phyloP scores from a whole-genome alignment of 2,329 filamentous ascomycete species.

The Ploettnerulaceae sp. region DNA sequence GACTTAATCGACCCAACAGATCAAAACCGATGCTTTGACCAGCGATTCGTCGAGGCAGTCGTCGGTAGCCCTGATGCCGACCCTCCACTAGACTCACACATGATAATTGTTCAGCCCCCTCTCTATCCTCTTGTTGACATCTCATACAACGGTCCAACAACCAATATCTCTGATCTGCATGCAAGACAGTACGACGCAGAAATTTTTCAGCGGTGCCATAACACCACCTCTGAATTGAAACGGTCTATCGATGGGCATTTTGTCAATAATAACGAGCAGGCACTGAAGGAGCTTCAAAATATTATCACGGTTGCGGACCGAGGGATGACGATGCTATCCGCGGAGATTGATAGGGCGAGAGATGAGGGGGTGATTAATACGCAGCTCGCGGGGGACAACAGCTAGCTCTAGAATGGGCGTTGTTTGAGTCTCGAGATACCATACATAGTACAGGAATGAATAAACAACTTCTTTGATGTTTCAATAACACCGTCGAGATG shows the following conservation, averaged over 20 bases:
- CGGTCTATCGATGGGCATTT: slow-evolving; percentile 32
- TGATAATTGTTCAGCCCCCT: not conserved
- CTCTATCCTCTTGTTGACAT: not conserved
- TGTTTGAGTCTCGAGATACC: not conserved
- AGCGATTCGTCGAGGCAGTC: slow-evolving; percentile 33
- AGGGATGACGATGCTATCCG: slow-evolving; percentile 28
- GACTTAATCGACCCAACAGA: slow-evolving; percentile 29
- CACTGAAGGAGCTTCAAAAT: slow-evolving; percentile 30
- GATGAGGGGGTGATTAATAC: not conserved
- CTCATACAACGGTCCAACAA: not conserved
- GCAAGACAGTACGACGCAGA: slow-evolving; percentile 29
- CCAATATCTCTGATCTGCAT: not conserved
- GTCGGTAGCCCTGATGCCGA: slow-evolving; percentile 12
- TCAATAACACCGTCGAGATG: too few species aligned
- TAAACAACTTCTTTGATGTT: too few species aligned
- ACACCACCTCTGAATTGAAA: slow-evolving; percentile 32
- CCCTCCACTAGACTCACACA: not conserved
- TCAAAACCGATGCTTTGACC: slow-evolving; percentile 28
- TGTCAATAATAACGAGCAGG: slow-evolving; percentile 32
- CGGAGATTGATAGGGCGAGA: slow-evolving; percentile 20
- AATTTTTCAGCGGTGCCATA: slow-evolving; percentile 28
- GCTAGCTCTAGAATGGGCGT: too few species aligned
- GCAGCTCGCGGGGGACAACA: not conserved
- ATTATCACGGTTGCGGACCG: slow-evolving; percentile 32
- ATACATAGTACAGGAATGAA: not conserved